Conservation (phyloP, 257 asterid genomes). For the Striga asiatica region DNA sequence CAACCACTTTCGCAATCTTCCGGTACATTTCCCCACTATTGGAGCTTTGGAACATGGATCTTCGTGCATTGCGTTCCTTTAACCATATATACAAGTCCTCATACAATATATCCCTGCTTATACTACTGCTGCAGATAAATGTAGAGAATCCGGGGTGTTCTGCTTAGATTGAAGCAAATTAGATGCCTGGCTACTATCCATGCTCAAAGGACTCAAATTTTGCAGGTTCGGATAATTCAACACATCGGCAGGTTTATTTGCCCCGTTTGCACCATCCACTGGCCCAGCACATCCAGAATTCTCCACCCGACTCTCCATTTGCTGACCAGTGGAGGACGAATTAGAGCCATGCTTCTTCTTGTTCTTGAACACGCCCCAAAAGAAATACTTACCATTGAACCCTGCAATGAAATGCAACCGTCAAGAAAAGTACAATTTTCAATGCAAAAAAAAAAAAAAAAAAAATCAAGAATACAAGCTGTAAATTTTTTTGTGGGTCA, state of each 20-base stretch:
- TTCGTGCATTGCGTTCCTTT: neutral
- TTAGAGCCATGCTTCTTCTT: neutral
- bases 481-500: neutral
- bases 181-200: constrained; percentile 15
- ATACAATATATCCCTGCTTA: neutral
- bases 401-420: constrained; percentile 18
- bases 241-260: neutral
- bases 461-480: too few relatives aligned
- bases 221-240: neutral
- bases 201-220: constrained; percentile 12
- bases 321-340: neutral
- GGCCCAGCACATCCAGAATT: neutral
- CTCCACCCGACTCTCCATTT: neutral
- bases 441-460: too few relatives aligned
- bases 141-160: constrained; percentile 3
- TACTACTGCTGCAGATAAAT: neutral
- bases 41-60: neutral
- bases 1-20: neutral
- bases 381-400: constrained; percentile 8
- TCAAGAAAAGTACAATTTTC: too few relatives aligned
- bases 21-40: neutral
- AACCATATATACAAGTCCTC: neutral
- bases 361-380: constrained; percentile 22
- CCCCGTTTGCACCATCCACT: neutral
- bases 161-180: neutral